Conservation (phyloP, 2,329 filamentous ascomycete genomes). For the Colletotrichum higginsianum region DNA sequence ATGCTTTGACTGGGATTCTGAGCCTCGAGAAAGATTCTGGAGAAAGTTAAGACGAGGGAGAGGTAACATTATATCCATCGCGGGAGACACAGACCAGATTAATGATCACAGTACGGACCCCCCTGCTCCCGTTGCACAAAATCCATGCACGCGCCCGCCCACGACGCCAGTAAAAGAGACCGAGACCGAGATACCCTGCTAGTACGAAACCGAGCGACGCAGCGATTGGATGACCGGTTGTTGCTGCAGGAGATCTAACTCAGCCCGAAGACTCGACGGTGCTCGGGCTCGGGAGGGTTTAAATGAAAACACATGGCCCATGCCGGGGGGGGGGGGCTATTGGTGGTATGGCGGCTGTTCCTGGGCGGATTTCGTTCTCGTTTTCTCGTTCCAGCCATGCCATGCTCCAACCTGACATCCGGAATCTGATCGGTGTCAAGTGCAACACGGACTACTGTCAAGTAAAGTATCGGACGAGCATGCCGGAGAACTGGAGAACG, state of each 20-base stretch:
- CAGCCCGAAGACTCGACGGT: conserved; percentile 10
- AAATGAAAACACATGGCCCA: conserved; percentile 24
- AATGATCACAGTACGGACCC: not conserved
- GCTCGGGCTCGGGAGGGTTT: conserved; percentile 7
- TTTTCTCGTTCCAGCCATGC: conserved; percentile 7
- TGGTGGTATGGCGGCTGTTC: not conserved
- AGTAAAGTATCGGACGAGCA: conserved; percentile 1
- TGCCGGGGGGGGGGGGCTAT: conserved; percentile 3
- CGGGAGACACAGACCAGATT: not conserved
- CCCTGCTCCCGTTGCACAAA: conserved; percentile 23
- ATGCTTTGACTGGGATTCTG: conserved; percentile 10
- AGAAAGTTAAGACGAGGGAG: not conserved
- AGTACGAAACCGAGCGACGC: conserved; percentile 17
- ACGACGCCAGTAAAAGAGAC: conserved; percentile 12
- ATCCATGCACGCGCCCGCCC: not conserved
- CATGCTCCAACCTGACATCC: not conserved
- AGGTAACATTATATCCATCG: conserved; percentile 22
- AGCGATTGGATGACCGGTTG: conserved; percentile 23
- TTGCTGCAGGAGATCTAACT: conserved; percentile 8
- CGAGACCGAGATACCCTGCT: conserved; percentile 30
- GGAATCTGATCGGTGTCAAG: not conserved
- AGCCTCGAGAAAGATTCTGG: not conserved
- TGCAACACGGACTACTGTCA: not conserved
- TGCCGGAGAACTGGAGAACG: too few relatives aligned
- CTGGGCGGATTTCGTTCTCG: conserved; percentile 4